Evolutionary conservation across 345 rosid species (phyloP), one percentile per base, ranked within the genome.

Genomic region (Linum lewisii): DNA sequence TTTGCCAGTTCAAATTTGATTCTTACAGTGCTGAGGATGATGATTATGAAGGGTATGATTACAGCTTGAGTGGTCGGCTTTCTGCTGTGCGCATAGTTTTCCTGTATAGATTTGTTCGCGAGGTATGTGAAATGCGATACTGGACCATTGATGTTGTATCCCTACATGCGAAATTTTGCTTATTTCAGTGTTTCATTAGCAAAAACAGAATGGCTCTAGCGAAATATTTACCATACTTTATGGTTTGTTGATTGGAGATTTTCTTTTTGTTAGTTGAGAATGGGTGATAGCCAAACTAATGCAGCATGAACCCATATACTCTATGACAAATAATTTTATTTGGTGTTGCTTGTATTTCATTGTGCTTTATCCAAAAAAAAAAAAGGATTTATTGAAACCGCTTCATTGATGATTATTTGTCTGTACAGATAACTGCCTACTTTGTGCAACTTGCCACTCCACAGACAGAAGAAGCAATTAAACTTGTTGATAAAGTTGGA

Each of bases 361-460:
- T 42, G 47, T 42, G 47, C 21, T 11, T 52, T 21, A 20, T 52
- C 23, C 23, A 13, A 19, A 52, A 24, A 5, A 13, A 52, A 52
- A 19, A n/a, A 13, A 10, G 54, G 15, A 51, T 18, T 7, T 18
- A 9, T 18, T 51, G 54, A 51, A 18, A n/a, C n/a, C n/a, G n/a
- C n/a, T n/a, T 29, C 34, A 21, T 1, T 52, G 20, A 16, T 16
- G 18, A 42, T 42, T 11, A 16, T 42, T 42, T 60, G 59, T 44
- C 57, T 75, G 55, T 73, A 62, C 85, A 89, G 97, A 81, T 93
- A 68, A 85, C 82, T 65, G 95, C 65, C 62, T 93, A 93, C 71
- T 93, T 93, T 73, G 85, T 85, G 95, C 97, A 77, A 76, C 95
- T 93, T 75, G 95, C 97, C 37, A 85, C 85, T 44, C 99, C 99